Percentiles rank a stretch among this genome's conserved stretches.
Conservation (phyloP, 202 grass and related monocot genomes). For the Zizania palustris region DNA sequence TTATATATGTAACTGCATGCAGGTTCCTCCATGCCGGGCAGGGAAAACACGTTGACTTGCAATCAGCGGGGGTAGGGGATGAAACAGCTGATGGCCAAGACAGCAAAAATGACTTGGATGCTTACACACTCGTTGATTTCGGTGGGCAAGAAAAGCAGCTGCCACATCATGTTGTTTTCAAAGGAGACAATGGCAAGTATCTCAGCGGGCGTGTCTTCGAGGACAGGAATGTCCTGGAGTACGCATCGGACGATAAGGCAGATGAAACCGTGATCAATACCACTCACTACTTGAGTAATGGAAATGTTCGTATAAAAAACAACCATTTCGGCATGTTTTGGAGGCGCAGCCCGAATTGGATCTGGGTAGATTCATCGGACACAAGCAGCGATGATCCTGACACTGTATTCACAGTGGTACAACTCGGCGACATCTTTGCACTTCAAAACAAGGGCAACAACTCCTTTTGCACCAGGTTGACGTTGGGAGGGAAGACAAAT, state of each 20-base stretch:
- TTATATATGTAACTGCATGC: too few relatives aligned
- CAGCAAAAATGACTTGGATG: too few relatives aligned
- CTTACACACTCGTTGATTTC: too few relatives aligned
- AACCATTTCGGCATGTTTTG: slow-evolving; percentile 10
- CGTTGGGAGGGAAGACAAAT: neutral
- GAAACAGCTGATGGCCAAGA: too few relatives aligned
- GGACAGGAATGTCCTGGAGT: neutral
- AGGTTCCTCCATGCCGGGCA: too few relatives aligned
- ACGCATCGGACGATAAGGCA: neutral
- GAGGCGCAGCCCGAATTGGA: slow-evolving; percentile 39
- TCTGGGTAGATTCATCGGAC: neutral
- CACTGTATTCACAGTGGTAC: slow-evolving; percentile 15
- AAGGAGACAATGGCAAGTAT: slow-evolving; percentile 30
- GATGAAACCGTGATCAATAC: neutral
- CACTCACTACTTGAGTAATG: neutral
- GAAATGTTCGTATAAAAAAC: neutral
- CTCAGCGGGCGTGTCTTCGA: neutral
- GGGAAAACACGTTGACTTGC: too few relatives aligned
- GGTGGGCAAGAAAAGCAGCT: too few relatives aligned
- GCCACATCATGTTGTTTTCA: neutral
- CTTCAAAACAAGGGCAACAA: slow-evolving; percentile 6
- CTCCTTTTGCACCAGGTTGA: neutral
- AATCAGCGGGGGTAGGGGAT: too few relatives aligned
- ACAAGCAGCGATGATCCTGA: neutral
- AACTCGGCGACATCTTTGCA: too few relatives aligned